Evolutionary conservation across 306 rosid species (phyloP).

Genomic region (Rubus parviflorus): DNA sequence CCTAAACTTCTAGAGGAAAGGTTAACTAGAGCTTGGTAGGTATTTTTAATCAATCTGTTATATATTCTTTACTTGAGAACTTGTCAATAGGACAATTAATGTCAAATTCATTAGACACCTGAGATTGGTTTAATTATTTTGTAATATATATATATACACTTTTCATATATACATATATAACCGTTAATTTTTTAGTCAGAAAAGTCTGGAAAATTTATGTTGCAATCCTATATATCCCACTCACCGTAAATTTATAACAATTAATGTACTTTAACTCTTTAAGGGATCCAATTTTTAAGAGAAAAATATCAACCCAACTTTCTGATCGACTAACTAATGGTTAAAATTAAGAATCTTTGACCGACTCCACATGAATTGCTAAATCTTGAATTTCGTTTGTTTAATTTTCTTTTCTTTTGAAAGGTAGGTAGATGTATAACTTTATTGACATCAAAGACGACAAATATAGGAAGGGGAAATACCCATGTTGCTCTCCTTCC

Average conservation of each 20-base stretch:
- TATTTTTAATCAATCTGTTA: constrained; percentile 1
- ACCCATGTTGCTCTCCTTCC: no score
- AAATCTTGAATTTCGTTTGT: no score
- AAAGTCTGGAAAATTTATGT: background rate
- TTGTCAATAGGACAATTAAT: background rate
- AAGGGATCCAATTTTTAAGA: background rate
- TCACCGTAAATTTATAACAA: background rate
- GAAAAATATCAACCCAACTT: background rate
- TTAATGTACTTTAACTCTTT: background rate
- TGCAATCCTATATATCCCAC: background rate
- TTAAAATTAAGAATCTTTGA: no score
- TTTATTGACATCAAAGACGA: no score
- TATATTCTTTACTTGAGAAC: background rate
- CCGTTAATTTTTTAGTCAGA: background rate
- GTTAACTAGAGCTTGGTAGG: background rate
- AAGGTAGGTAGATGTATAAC: no score
- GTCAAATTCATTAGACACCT: background rate
- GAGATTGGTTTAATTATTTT: background rate
- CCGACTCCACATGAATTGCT: no score
- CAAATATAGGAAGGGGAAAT: no score
- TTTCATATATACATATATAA: background rate
- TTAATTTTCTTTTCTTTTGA: no score
- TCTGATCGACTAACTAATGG: no score
- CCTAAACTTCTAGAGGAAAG: background rate
- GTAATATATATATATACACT: background rate